Percentiles rank a stretch among this genome's conserved stretches.
Evolutionary conservation across 2,329 filamentous ascomycete species (phyloP).

Genomic region (Bimuria novae-zelandiae): DNA sequence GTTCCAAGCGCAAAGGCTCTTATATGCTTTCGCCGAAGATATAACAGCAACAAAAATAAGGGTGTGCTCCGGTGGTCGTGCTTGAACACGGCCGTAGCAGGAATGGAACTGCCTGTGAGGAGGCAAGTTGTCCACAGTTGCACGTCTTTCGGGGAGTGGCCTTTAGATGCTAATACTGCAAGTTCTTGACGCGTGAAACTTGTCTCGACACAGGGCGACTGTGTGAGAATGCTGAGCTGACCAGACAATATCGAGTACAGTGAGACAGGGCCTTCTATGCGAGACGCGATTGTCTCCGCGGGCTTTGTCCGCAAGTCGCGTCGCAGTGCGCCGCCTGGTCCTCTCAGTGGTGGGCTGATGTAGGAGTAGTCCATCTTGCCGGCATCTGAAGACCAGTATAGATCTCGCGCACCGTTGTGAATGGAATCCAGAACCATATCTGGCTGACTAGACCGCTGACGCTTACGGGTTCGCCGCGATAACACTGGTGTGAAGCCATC

Average conservation of each 20-base stretch:
- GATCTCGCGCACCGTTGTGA: constrained; percentile 15
- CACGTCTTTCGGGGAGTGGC: constrained; percentile 22
- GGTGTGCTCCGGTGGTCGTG: constrained; percentile 21
- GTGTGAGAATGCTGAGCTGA: constrained; percentile 25
- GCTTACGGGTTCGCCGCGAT: constrained; percentile 23
- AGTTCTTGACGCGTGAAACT: constrained; percentile 25
- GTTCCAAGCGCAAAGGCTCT: constrained; percentile 23
- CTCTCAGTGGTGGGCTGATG: constrained; percentile 6
- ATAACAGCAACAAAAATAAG: constrained; percentile 38
- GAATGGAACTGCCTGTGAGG: constrained; percentile 19
- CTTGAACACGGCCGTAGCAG: constrained; percentile 26
- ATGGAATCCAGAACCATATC: constrained; percentile 27
- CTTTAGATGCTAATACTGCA: constrained; percentile 20
- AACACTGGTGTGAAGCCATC: constrained; percentile 14
- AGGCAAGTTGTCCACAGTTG: constrained; percentile 33
- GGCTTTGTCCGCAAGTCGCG: not conserved
- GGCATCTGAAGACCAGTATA: constrained; percentile 21
- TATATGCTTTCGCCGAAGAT: constrained; percentile 37
- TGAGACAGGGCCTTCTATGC: constrained; percentile 13
- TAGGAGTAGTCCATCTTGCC: constrained; percentile 24
- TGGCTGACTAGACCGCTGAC: constrained; percentile 25
- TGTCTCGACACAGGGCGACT: constrained; percentile 1
- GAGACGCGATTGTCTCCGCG: not conserved
- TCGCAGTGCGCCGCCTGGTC: constrained; percentile 3
- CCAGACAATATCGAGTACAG: constrained; percentile 35